Conservation (phyloP, 345 rosid genomes). For the Combretum micranthum region DNA sequence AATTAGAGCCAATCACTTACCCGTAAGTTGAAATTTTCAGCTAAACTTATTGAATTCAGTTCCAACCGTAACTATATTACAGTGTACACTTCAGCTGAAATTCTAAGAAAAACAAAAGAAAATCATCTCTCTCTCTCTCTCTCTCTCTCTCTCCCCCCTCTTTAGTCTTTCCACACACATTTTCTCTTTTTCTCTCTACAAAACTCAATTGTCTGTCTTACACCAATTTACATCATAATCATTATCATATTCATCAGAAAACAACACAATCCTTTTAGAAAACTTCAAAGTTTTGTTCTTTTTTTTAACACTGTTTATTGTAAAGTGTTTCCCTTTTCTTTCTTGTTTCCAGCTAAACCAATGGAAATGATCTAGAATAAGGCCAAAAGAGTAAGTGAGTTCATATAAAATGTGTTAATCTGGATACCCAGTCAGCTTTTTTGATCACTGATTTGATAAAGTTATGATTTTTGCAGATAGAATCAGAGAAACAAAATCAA, state of each 20-base stretch:
- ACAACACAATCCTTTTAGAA: too few relatives aligned
- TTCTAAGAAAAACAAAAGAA: conserved; percentile 19
- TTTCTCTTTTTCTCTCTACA: not conserved
- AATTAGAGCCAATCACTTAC: too few relatives aligned
- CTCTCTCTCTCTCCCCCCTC: conserved; percentile 8
- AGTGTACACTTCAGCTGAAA: conserved; percentile 16
- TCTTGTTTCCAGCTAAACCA: not conserved
- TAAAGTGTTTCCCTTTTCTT: too few relatives aligned
- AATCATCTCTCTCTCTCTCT: conserved; percentile 3
- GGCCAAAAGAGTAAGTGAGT: not conserved
- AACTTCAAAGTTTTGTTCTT: too few relatives aligned
- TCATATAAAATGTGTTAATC: not conserved
- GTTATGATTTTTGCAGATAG: not conserved
- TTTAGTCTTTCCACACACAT: conserved; percentile 6
- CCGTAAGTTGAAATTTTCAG: too few relatives aligned
- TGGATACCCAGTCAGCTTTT: not conserved
- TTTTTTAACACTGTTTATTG: too few relatives aligned
- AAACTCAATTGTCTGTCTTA: too few relatives aligned
- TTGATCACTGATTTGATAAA: not conserved
- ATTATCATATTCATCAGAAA: too few relatives aligned
- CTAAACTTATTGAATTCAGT: too few relatives aligned
- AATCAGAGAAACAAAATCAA: not conserved
- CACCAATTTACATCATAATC: too few relatives aligned
- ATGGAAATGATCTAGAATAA: conserved; percentile 4
- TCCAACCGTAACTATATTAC: too few relatives aligned